A percentile compares a stretch with the other conserved stretches of the same genome.
These are phyloP conservation scores for Fusarium floridanum DNA, from an alignment of 2,329 filamentous ascomycete genomes.

Conservation along the genomic window DNA sequence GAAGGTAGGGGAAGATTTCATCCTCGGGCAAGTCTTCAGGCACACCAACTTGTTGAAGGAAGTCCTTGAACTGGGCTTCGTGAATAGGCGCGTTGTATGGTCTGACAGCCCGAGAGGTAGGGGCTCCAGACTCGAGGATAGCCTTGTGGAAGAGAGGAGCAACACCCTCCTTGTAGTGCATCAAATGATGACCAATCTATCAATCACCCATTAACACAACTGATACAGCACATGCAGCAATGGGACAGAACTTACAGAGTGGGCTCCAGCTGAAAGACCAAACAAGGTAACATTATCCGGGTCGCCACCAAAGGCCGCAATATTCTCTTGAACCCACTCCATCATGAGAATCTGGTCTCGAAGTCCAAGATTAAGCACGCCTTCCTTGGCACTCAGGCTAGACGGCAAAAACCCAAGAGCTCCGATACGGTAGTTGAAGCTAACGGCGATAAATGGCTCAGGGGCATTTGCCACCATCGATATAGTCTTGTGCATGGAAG, in stretches of 20 bases:
- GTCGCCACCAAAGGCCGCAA: conserved; percentile 66
- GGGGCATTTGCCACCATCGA: conserved; percentile 70
- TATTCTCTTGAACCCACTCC: conserved; percentile 69
- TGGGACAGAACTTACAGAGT: conserved; percentile 55
- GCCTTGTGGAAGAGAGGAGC: conserved; percentile 64
- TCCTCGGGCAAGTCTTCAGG: conserved; percentile 25
- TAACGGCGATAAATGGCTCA: conserved; percentile 62
- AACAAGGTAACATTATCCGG: conserved; percentile 56
- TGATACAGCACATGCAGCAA: rapidly evolving
- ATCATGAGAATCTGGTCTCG: conserved; percentile 64
- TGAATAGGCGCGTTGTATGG: conserved; percentile 70
- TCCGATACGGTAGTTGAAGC: conserved; percentile 66
- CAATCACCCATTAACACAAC: neutral
- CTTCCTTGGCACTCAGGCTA: conserved; percentile 62
- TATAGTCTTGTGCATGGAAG: conserved; percentile 69
- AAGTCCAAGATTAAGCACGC: conserved; percentile 67
- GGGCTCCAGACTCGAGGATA: conserved; percentile 68
- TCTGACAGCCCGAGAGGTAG: conserved; percentile 66
- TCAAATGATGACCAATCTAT: conserved; percentile 76
- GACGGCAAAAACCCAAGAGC: conserved; percentile 73
- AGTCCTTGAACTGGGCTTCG: conserved; percentile 63
- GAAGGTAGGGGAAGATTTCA: conserved; percentile 62
- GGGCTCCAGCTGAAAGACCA: conserved; percentile 61
- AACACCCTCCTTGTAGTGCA: conserved; percentile 59
- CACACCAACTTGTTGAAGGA: conserved; percentile 27